Conservation (phyloP, 202 grass and related monocot genomes). For the Schoenoplectus triqueter region DNA sequence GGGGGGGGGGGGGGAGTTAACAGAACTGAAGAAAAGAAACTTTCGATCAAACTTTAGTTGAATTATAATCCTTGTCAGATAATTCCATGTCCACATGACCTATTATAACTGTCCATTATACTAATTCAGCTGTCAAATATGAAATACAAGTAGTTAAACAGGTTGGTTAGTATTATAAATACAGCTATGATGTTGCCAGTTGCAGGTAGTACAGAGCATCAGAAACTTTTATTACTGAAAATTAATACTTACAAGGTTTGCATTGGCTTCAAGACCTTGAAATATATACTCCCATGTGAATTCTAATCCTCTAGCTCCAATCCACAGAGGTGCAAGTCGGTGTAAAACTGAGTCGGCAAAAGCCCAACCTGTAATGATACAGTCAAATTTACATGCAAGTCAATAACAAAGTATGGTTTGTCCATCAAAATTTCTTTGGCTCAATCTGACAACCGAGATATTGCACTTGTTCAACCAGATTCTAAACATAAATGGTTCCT, state of each 20-base stretch:
- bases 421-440: conserved; percentile 1
- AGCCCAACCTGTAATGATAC: conserved; percentile 78
- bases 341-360: conserved; percentile 96
- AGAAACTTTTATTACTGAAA: background rate
- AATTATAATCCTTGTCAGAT: too few relatives aligned
- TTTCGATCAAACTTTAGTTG: background rate
- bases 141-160: background rate
- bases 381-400: background rate
- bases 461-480: background rate
- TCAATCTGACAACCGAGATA: background rate
- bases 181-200: background rate
- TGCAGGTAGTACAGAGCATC: background rate
- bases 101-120: background rate
- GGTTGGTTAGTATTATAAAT: background rate
- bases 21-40: background rate
- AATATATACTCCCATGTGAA: conserved; percentile 98
- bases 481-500: background rate
- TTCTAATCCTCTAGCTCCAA: conserved; percentile 95
- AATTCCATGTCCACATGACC: background rate
- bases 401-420: background rate
- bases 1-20: background rate
- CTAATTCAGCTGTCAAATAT: background rate
- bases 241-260: conserved; percentile 72
- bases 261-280: conserved; percentile 97
- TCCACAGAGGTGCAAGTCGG: conserved; percentile 89